Evolutionary conservation across 2,329 filamentous ascomycete genomes (phyloP).

Genomic region (Nothophoma quercina): DNA sequence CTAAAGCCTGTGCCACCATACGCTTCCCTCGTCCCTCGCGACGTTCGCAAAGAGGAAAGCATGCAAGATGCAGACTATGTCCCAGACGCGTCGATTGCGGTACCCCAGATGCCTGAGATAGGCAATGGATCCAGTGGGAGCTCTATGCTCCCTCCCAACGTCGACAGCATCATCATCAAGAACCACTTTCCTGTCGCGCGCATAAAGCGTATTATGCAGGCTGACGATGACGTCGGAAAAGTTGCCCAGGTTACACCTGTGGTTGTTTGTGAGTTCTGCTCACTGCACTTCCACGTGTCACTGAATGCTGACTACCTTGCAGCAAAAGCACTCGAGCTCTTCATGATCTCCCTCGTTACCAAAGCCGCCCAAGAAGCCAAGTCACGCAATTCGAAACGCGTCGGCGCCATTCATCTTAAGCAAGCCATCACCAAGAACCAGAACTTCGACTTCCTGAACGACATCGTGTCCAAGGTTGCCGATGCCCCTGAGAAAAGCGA

Average conservation of each 20-base stretch:
- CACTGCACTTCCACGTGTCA: not conserved
- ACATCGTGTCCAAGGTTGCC: constrained; percentile 87
- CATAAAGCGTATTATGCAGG: constrained; percentile 99
- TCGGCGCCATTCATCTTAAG: constrained; percentile 91
- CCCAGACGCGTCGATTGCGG: constrained; percentile 42
- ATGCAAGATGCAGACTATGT: constrained; percentile 49
- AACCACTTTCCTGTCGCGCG: constrained; percentile 97
- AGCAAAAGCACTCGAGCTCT: constrained; percentile 94
- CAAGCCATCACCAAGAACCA: constrained; percentile 86
- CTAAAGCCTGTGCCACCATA: constrained; percentile 19
- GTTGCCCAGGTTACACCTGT: constrained; percentile 97
- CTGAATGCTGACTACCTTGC: constrained; percentile 18
- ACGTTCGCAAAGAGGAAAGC: constrained; percentile 34
- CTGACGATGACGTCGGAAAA: constrained; percentile 97
- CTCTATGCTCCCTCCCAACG: constrained; percentile 40
- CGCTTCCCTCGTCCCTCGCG: constrained; percentile 39
- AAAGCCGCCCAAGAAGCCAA: constrained; percentile 86
- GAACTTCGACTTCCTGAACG: constrained; percentile 91
- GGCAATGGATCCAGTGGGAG: constrained; percentile 29
- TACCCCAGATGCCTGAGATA: constrained; percentile 25
- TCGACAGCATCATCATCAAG: constrained; percentile 74
- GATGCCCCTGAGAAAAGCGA: constrained; percentile 65
- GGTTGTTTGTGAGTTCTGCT: constrained; percentile 71
- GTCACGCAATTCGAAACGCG: constrained; percentile 83
- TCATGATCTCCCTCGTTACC: constrained; percentile 93